Evolutionary conservation across 2,329 filamentous ascomycete genomes (phyloP).

Genomic region (Zymoseptoria tritici): DNA sequence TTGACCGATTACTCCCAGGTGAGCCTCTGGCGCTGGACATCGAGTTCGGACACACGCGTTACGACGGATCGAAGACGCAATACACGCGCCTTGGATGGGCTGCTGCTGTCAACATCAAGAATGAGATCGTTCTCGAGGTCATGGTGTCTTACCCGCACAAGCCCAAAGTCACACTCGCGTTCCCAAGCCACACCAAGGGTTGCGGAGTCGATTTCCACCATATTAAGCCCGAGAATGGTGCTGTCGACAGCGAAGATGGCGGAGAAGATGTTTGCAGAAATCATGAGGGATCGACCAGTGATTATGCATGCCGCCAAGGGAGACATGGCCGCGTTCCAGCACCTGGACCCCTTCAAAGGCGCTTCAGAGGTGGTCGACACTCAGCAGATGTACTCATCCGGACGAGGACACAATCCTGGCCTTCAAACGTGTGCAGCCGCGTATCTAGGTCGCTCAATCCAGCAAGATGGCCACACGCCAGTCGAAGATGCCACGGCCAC

Average conservation of each 20-base stretch:
- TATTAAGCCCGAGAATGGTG: slow-evolving; percentile 4
- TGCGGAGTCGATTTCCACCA: slow-evolving; percentile 8
- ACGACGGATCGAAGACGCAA: not conserved
- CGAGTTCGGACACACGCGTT: slow-evolving; percentile 4
- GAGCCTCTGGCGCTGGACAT: slow-evolving; percentile 10
- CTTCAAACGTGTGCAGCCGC: not conserved
- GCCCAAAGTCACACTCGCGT: not conserved
- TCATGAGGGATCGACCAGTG: not conserved
- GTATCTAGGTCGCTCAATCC: not conserved
- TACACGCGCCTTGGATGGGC: slow-evolving; percentile 12
- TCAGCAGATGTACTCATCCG: slow-evolving; percentile 1
- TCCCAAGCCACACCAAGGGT: not conserved
- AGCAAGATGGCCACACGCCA: not conserved
- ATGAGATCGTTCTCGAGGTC: slow-evolving; percentile 10
- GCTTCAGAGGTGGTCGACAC: slow-evolving; percentile 8
- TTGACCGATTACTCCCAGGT: slow-evolving; percentile 6
- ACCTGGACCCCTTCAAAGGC: not conserved
- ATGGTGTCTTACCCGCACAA: slow-evolving; percentile 7
- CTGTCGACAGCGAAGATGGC: too few species aligned
- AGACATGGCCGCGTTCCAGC: not conserved
- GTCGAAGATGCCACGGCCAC: not conserved
- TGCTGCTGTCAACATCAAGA: slow-evolving; percentile 7
- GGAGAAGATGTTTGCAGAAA: too few species aligned
- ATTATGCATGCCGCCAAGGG: not conserved
- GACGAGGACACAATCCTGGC: not conserved